phyloP scores from a whole-genome alignment of 441 rosid genomes.

The Sinapis alba region DNA sequence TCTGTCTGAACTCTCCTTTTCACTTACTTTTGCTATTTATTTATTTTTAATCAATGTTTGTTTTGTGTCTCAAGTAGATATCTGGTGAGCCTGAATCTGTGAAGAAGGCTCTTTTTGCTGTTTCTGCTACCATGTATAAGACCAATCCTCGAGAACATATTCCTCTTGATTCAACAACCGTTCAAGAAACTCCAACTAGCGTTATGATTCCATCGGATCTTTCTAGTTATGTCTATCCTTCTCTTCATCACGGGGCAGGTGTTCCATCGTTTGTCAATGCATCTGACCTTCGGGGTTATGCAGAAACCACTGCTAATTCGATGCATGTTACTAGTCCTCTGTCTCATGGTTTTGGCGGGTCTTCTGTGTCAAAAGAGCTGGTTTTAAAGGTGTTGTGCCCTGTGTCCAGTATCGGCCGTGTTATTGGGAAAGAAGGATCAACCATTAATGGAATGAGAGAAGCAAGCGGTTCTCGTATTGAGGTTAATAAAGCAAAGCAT shows the following conservation, averaged over 20 bases:
- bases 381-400: conserved; percentile 69
- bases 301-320: conserved; percentile 38
- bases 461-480: conserved; percentile 77
- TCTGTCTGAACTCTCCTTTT: neutral
- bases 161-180: conserved; percentile 66
- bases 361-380: conserved; percentile 68
- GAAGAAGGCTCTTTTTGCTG: conserved; percentile 74
- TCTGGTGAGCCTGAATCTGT: conserved; percentile 75
- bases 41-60: neutral
- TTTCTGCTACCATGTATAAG: conserved; percentile 84
- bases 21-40: neutral
- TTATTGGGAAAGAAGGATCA: conserved; percentile 81
- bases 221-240: conserved; percentile 51
- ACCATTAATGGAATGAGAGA: conserved; percentile 80
- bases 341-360: conserved; percentile 53
- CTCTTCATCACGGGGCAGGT: conserved; percentile 49
- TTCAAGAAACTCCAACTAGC: conserved; percentile 65
- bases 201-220: conserved; percentile 73
- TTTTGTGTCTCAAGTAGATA: conserved; percentile 46
- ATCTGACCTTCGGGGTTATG: conserved; percentile 51
- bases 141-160: conserved; percentile 75
- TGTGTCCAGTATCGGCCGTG: conserved; percentile 81
- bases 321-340: conserved; percentile 64
- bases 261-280: neutral
- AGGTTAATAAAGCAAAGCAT: conserved; percentile 68